Percentiles rank a stretch among this genome's conserved stretches.
Conservation (phyloP, 768 basidiomycete genomes). For the Amyloporia xantha region DNA sequence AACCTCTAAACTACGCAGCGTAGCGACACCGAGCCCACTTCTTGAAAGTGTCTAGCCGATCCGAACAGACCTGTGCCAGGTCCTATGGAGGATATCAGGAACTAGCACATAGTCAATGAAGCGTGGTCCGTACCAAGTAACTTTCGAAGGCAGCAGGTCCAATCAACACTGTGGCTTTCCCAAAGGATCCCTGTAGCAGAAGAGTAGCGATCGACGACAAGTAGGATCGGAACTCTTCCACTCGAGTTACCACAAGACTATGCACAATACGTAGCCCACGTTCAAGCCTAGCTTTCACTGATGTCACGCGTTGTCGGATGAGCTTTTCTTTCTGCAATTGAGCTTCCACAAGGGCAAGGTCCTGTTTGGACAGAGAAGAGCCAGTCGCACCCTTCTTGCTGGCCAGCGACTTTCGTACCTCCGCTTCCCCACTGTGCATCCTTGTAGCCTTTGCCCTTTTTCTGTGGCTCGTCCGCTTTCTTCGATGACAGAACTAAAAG, state of each 20-base stretch:
- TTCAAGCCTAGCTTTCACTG: conserved; percentile 46
- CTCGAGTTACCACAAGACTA: conserved; percentile 46
- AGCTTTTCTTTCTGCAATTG: conserved; percentile 78
- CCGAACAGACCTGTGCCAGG: conserved; percentile 66
- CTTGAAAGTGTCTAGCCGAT: conserved; percentile 60
- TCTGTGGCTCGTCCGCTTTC: conserved; percentile 43
- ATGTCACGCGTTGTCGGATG: conserved; percentile 53
- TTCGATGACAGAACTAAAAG: conserved; percentile 54
- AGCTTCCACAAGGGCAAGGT: conserved; percentile 73
- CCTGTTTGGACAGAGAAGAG: conserved; percentile 69
- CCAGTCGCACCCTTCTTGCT: conserved; percentile 49
- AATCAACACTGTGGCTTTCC: conserved; percentile 54
- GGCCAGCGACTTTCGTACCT: conserved; percentile 80
- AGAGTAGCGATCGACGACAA: conserved; percentile 53
- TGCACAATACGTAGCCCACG: conserved; percentile 67
- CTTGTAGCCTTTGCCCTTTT: conserved; percentile 83
- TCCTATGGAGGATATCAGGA: conserved; percentile 32
- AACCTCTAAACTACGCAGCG: conserved; percentile 65
- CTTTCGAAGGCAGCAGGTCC: conserved; percentile 61
- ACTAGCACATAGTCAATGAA: neutral
- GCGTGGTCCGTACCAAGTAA: conserved; percentile 55
- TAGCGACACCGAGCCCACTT: conserved; percentile 77
- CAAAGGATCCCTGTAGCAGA: conserved; percentile 60
- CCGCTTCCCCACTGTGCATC: conserved; percentile 92
- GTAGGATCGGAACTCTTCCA: conserved; percentile 48